Evolutionary conservation across 306 rosid species (phyloP).

Genomic region (Cucurbita moschata): DNA sequence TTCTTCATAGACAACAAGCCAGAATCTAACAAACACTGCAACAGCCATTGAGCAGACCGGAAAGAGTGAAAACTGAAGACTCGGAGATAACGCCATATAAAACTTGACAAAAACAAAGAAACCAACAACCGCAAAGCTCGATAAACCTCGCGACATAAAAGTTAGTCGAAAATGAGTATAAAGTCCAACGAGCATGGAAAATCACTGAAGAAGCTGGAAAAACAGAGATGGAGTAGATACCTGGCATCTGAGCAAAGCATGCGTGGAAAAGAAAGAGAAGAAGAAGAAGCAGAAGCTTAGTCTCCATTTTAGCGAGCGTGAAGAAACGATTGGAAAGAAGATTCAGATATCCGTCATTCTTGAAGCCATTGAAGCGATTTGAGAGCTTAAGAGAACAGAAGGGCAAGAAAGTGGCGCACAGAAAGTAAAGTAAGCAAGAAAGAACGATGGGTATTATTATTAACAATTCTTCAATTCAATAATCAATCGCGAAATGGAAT

Average conservation of each 20-base stretch:
- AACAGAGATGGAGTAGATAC: conserved; percentile 15
- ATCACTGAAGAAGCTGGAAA: not conserved
- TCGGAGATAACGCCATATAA: not conserved
- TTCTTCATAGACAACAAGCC: not conserved
- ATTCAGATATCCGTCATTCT: not conserved
- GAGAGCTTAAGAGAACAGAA: not conserved
- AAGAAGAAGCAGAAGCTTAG: conserved; percentile 16
- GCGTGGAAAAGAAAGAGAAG: conserved; percentile 20
- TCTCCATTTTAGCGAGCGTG: conserved; percentile 32
- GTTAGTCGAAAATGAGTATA: not conserved
- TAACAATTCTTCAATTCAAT: not conserved
- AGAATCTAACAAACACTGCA: not conserved
- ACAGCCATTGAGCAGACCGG: not conserved
- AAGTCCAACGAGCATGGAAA: not conserved
- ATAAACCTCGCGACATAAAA: not conserved
- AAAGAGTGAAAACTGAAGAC: not conserved
- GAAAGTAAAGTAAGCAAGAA: not conserved
- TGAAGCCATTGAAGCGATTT: not conserved
- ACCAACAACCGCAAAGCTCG: not conserved
- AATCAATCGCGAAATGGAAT: not conserved
- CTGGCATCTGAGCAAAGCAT: conserved; percentile 73
- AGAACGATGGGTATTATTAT: not conserved
- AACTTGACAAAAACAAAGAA: not conserved
- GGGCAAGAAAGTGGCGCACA: not conserved
- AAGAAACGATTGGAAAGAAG: conserved; percentile 7